Evolutionary conservation across 768 basidiomycete species (phyloP), one percentile per base, ranked within the genome.

Genomic region (Suillus decipiens): DNA sequence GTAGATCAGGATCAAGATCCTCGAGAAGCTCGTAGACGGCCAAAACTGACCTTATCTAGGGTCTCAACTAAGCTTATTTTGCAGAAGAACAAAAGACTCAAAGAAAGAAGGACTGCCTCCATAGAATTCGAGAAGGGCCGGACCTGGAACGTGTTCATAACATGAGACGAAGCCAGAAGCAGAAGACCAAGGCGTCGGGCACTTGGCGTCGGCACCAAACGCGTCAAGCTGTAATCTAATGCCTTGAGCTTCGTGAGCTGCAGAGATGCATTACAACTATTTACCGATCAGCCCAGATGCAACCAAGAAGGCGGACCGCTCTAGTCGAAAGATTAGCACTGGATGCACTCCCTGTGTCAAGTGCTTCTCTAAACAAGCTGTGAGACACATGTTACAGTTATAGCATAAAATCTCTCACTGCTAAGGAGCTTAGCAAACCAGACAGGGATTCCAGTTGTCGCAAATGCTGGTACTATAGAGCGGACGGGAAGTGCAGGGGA

Each of bases 111-210:
- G 2, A 74, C 59, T 2, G 76, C 69, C 64, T 80, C 79, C 2
- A 77, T 62, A 3, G 77, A 73, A 54, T 78, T 80, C 22, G 78
- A 78, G 63, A 80, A 80, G 1, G 78, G 77, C 43, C 79, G 71
- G 50, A 78, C 62, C 57, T 80, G 79, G 54, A 78, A 77, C 3
- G 77, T 78, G 45, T 71, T 69, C 37, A 72, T 69, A 53, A 78
- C 73, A 48, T 79, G 70, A 28, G 78, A 79, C 11, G 78, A 78
- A 0, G 71, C 75, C 17, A 80, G 64, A 15, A 79, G 67, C 19
- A 77, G 61, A 15, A 72, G 58, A 43, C 65, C 66, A 42, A 72
- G 43, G 19, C 64, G 70, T 24, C 70, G 69, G 59, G 60, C 14
- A 34, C 56, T 61, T 12, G 70, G 70, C 7, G 36, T 28, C 4